Evolutionary conservation across 1,139 yeast genomes (phyloP).

Genomic region (Yamadazyma epiphylla): DNA sequence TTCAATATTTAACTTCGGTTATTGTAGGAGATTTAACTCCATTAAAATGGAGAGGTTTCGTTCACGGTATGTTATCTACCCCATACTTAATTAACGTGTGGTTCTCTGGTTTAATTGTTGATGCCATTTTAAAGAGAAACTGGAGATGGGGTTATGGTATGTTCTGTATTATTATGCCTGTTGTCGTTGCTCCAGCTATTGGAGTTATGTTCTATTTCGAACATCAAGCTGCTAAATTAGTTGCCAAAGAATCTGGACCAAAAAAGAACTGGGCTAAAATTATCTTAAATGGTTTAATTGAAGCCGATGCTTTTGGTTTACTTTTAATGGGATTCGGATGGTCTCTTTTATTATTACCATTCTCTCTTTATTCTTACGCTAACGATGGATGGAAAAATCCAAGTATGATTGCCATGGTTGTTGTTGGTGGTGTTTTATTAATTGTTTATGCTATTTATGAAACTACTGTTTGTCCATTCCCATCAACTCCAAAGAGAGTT

Average conservation of each 20-base stretch:
- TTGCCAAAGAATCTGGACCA: constrained; percentile 2
- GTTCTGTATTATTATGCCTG: constrained; percentile 28
- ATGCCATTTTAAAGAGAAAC: constrained; percentile 18
- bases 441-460: constrained; percentile 22
- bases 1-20: constrained; percentile 16
- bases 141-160: constrained; percentile 42
- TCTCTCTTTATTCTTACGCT: constrained; percentile 20
- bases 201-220: constrained; percentile 22
- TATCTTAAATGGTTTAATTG: constrained; percentile 15
- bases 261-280: constrained; percentile 6
- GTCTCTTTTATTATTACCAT: constrained; percentile 28
- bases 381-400: constrained; percentile 27
- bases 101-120: constrained; percentile 27
- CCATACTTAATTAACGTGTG: constrained; percentile 28
- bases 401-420: constrained; percentile 33
- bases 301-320: constrained; percentile 29
- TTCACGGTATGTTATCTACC: constrained; percentile 17
- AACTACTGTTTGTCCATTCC: constrained; percentile 22
- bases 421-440: constrained; percentile 27
- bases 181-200: constrained; percentile 23
- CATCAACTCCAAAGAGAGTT: constrained; percentile 26
- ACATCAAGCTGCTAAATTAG: constrained; percentile 17
- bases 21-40: constrained; percentile 28
- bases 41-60: constrained; percentile 27
- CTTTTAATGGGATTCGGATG: constrained; percentile 29